Evolutionary conservation across 805 yeast genomes (phyloP), one percentile per base, ranked within the genome.

Genomic region (Debaryomyces hansenii): DNA sequence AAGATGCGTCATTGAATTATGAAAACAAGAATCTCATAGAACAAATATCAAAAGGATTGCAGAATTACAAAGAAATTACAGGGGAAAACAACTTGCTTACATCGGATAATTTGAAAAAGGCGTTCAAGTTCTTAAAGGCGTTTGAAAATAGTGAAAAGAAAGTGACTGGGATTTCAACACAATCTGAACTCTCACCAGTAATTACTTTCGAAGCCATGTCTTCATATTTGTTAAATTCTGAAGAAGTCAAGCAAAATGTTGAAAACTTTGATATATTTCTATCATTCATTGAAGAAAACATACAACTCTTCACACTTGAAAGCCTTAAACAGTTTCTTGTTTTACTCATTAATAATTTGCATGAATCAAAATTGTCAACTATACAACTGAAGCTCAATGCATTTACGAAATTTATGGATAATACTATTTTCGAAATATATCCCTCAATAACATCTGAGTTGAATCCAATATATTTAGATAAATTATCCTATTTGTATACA

Each of bases 401-500:
- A 4, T 46, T 55, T 21, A 50, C 46, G 5, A 29, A 44, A 3
- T 51, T 57, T 15, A 41, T 57, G 24, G 33, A 28, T 4, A 10
- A 38, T 16, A 31, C 37, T 9, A 40, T 59, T 11, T 24, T 47
- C 16, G 50, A 45, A n/a, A 32, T 47, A 4, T 48, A 49, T 32
- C 57, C 61, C 4, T 35, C 44, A 10, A 20, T 54, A 6, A 40
- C 52, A 20, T 7, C 16, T 14, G 57, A 54, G 15, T 48, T 64
- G 29, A 51, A 48, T 38, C 52, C 64, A 2, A 20, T 35, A 4
- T 47, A 48, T 28, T 54, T 67, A 29, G 65, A 67, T 42, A 55
- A 54, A 29, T 51, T 67, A 28, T 64, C 62, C 10, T 46, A 45
- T 32, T 45, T 63, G 28, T 47, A 60, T 14, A 46, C 60, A 2